Evolutionary conservation across 805 yeast genomes (phyloP).

Genomic region (Saturnispora saitoi): DNA sequence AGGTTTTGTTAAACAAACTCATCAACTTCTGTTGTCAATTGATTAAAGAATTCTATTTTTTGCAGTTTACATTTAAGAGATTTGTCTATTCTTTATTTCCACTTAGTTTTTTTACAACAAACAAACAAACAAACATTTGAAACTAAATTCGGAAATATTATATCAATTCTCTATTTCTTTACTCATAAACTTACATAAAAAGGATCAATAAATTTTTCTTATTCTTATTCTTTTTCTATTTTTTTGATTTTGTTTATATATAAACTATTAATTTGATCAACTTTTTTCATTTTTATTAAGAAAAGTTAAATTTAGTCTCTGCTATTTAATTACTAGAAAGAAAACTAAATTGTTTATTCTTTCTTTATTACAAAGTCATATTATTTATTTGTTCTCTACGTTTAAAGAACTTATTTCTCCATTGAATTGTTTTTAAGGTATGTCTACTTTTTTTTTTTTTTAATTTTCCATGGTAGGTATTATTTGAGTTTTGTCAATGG

Average conservation of each 20-base stretch:
- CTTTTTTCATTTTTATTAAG: conserved; percentile 10
- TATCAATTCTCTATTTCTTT: neutral
- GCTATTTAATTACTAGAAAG: no score
- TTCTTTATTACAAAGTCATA: neutral
- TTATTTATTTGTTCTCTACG: neutral
- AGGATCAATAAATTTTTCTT: neutral
- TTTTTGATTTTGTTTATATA: neutral
- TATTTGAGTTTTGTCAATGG: neutral
- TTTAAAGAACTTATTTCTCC: neutral
- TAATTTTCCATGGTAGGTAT: neutral
- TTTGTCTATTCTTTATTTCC: neutral
- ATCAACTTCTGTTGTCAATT: neutral
- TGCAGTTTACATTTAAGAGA: neutral
- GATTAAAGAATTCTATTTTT: neutral
- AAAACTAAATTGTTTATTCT: neutral
- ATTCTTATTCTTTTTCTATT: neutral
- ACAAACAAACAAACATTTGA: conserved; percentile 12
- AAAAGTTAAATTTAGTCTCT: neutral
- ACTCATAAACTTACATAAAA: neutral
- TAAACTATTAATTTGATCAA: neutral
- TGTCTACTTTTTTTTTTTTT: neutral
- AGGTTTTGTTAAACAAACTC: neutral
- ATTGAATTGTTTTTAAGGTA: conserved; percentile 4
- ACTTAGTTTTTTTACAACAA: neutral
- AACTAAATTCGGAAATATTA: neutral